Conservation (phyloP, 225 moss, liverwort and hornwort genomes). For the Climacium dendroides region DNA sequence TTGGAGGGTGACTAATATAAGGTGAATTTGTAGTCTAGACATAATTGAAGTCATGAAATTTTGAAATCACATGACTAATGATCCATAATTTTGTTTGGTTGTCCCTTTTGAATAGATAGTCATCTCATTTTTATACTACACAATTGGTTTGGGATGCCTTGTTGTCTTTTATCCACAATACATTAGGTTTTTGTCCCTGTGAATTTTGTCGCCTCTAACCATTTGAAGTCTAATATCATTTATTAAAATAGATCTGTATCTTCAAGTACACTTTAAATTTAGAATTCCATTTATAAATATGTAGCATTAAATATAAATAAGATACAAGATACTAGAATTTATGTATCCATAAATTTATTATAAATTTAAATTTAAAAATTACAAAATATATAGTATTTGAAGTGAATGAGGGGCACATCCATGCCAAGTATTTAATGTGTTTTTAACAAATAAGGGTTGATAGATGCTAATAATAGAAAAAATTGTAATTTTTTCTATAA, state of each 20-base stretch:
- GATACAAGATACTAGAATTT: fast-evolving
- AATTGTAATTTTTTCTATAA: too few relatives aligned
- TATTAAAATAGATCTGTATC: neutral
- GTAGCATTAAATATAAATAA: neutral
- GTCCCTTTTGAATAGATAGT: too few relatives aligned
- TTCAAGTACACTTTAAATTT: neutral
- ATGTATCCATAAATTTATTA: neutral
- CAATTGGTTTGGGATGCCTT: neutral
- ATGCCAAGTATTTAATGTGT: neutral
- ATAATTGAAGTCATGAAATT: neutral
- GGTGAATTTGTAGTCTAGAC: neutral
- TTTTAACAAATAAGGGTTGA: neutral
- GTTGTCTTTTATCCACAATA: neutral
- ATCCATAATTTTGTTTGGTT: too few relatives aligned
- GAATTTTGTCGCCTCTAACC: neutral
- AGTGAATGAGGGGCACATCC: fast-evolving
- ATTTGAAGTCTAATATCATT: neutral
- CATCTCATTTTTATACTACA: too few relatives aligned
- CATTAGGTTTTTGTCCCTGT: neutral
- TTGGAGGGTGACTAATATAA: neutral
- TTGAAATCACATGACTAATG: too few relatives aligned
- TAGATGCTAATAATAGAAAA: too few relatives aligned
- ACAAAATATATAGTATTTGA: neutral
- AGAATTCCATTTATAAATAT: fast-evolving
- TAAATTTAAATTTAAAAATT: neutral